Conservation (phyloP, 257 asterid species). For the Coffea eugenioides region DNA sequence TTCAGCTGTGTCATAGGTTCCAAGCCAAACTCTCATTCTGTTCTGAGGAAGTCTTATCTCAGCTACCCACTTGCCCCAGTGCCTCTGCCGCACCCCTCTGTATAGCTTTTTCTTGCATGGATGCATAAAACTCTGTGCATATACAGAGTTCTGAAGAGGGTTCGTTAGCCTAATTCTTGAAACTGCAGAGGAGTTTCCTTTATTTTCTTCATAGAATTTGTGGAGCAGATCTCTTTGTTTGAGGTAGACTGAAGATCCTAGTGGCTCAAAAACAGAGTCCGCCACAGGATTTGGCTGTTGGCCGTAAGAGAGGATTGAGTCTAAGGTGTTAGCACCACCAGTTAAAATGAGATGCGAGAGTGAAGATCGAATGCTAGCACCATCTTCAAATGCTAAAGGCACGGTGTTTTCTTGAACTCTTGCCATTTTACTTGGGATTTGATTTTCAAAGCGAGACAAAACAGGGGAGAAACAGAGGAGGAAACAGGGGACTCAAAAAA, state of each 20-base stretch:
- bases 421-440: constrained; percentile 31
- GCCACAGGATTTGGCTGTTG: constrained; percentile 24
- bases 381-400: constrained; percentile 25
- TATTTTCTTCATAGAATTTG: constrained; percentile 45
- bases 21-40: constrained; percentile 89
- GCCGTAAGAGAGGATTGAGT: constrained; percentile 70
- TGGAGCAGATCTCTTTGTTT: constrained; percentile 62
- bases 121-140: constrained; percentile 31
- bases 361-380: constrained; percentile 43
- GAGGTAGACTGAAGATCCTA: constrained; percentile 72
- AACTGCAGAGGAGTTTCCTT: constrained; percentile 14
- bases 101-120: constrained; percentile 76
- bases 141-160: constrained; percentile 28
- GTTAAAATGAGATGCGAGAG: constrained; percentile 62
- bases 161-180: constrained; percentile 6
- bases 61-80: constrained; percentile 99
- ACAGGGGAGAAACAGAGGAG: constrained; percentile 21
- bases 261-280: constrained; percentile 36
- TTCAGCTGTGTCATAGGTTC: constrained; percentile 90
- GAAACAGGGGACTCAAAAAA: constrained; percentile 31
- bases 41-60: constrained; percentile 93
- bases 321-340: constrained; percentile 71
- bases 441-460: constrained; percentile 11
- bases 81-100: constrained; percentile 97
- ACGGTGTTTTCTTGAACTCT: constrained; percentile 28